phyloP scores from a whole-genome alignment of 345 rosid species.

The Eucalyptus erythrocorys region DNA sequence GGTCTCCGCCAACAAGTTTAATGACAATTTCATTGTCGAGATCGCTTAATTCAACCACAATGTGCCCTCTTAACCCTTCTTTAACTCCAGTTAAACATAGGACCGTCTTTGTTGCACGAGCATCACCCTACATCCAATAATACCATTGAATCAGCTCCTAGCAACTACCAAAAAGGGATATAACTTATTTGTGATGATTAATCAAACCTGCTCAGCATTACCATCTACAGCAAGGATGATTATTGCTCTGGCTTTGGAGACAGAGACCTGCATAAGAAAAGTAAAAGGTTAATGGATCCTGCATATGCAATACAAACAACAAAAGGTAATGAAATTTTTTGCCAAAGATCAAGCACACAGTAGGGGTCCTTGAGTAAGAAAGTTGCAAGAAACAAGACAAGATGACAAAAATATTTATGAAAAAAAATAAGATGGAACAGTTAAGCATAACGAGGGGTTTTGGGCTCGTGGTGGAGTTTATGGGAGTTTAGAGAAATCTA shows the following conservation, averaged over 20 bases:
- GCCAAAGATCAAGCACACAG: neutral
- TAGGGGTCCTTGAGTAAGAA: neutral
- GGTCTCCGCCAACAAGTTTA: slow-evolving; percentile 74
- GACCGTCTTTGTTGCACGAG: slow-evolving; percentile 70
- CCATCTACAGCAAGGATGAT: slow-evolving; percentile 71
- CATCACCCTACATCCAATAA: slow-evolving; percentile 44
- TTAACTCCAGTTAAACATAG: slow-evolving; percentile 66
- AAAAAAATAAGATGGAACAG: neutral
- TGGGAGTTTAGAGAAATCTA: neutral
- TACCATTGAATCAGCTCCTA: neutral
- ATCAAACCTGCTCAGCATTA: slow-evolving; percentile 73
- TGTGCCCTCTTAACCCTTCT: slow-evolving; percentile 66
- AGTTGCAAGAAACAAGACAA: neutral
- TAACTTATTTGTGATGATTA: neutral
- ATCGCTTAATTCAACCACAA: slow-evolving; percentile 68
- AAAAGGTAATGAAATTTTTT: neutral
- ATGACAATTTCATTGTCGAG: slow-evolving; percentile 71
- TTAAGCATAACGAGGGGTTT: neutral
- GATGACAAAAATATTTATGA: neutral
- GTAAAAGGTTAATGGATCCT: neutral
- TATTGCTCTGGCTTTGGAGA: slow-evolving; percentile 66
- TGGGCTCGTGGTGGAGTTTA: neutral
- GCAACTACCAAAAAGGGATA: neutral
- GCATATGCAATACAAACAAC: neutral
- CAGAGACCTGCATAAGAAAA: slow-evolving; percentile 41